Conservation (phyloP, 371 early-diverging fungal genomes). For the Actinomortierella wolfii region DNA sequence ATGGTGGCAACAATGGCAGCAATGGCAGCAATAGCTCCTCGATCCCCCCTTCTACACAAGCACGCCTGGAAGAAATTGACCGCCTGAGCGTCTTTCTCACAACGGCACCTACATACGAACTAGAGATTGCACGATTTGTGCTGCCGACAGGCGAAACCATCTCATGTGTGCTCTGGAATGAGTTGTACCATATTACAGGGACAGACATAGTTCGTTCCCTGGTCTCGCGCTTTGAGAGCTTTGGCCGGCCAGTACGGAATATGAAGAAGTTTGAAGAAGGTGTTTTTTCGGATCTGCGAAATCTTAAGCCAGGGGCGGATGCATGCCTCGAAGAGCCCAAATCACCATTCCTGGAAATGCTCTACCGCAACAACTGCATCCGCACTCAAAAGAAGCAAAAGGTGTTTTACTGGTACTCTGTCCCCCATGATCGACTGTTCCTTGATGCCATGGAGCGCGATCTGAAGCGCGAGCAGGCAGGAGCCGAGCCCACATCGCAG, state of each 20-base stretch:
- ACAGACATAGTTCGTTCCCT: conserved; percentile 99
- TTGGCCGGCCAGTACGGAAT: conserved; percentile 88
- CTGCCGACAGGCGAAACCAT: conserved; percentile 87
- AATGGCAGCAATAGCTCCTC: conserved; percentile 22
- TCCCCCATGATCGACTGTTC: conserved; percentile 96
- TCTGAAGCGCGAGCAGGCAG: conserved; percentile 92
- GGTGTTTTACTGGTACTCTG: conserved; percentile 99
- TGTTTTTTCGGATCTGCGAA: conserved; percentile 97
- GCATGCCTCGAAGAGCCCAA: conserved; percentile 97
- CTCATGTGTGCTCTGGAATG: conserved; percentile 87
- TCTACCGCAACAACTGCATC: conserved; percentile 98
- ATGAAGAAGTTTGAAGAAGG: conserved; percentile 99
- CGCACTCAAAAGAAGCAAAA: conserved; percentile 99
- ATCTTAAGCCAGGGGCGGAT: conserved; percentile 97
- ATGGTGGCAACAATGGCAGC: conserved; percentile 24
- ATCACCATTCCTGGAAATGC: conserved; percentile 95
- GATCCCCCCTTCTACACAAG: conserved; percentile 23
- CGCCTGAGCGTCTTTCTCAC: conserved; percentile 43
- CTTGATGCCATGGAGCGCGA: conserved; percentile 99
- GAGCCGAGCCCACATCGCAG: conserved; percentile 79
- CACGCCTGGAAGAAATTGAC: conserved; percentile 45
- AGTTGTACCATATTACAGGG: conserved; percentile 93
- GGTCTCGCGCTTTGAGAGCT: conserved; percentile 92
- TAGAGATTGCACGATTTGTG: conserved; percentile 66
- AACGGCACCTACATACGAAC: conserved; percentile 36